Conservation (phyloP, 176 grass and related monocot species). For the Hsuehochloa calcarea region DNA sequence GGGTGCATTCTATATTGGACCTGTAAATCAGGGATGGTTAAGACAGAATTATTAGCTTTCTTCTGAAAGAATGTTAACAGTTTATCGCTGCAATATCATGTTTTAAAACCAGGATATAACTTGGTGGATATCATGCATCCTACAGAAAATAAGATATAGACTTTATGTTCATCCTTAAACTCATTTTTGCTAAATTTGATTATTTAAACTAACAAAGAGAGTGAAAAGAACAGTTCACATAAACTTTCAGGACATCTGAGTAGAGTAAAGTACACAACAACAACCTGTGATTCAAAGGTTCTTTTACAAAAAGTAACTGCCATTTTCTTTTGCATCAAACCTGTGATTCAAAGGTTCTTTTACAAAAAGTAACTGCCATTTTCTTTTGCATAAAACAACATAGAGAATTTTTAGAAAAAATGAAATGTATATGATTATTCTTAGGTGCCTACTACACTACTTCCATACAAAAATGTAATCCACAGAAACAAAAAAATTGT, state of each 20-base stretch:
- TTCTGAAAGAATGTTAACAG: background rate
- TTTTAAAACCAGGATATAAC: conserved; percentile 2
- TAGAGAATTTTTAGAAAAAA: background rate
- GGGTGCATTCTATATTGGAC: conserved; percentile 99
- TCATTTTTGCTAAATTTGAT: conserved; percentile 1
- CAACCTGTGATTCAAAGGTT: background rate
- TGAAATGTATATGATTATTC: background rate
- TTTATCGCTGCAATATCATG: background rate
- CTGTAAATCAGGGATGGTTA: conserved; percentile 47
- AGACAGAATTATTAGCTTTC: background rate
- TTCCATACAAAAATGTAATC: background rate
- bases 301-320: background rate
- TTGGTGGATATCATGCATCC: background rate
- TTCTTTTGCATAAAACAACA: background rate
- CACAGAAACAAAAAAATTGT: background rate
- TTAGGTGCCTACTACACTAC: background rate
- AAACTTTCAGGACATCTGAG: background rate
- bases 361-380: background rate
- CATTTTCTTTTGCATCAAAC: background rate
- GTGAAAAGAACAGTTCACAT: background rate
- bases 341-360: background rate
- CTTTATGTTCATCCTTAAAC: background rate
- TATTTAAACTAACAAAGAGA: background rate
- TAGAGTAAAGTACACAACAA: background rate
- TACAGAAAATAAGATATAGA: background rate